These are phyloP conservation scores for Marsdenia floribunda DNA, from an alignment of 257 asterid genomes.

Conservation along the genomic window DNA sequence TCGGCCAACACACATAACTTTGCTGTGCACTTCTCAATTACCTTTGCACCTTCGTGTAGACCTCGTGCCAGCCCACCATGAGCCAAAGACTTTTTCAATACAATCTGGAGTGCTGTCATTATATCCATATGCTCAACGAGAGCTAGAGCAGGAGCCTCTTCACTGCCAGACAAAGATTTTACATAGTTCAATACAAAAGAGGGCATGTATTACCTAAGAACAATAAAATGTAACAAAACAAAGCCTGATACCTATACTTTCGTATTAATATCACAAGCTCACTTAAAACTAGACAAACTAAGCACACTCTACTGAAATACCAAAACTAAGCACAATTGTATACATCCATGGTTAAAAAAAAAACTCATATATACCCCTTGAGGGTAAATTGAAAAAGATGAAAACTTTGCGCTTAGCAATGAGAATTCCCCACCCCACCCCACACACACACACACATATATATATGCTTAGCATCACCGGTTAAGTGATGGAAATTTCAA, in stretches of 20 bases:
- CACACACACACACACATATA: not conserved
- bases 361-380: not conserved
- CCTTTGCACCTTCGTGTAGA: constrained; percentile 62
- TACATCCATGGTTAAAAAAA: not conserved
- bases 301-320: not conserved
- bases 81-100: constrained; percentile 57
- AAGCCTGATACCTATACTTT: not conserved
- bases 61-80: constrained; percentile 67
- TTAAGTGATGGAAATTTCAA: not conserved
- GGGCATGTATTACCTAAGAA: no score
- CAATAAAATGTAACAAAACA: no score
- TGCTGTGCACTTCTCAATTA: constrained; percentile 64
- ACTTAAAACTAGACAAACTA: not conserved
- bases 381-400: not conserved
- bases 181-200: not conserved
- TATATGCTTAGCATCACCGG: not conserved
- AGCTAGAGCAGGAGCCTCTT: constrained; percentile 24
- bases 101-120: constrained; percentile 63
- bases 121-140: constrained; percentile 65
- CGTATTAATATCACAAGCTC: not conserved
- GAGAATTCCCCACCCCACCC: no score
- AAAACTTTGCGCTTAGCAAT: not conserved
- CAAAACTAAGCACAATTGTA: not conserved
- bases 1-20: constrained; percentile 70
- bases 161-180: constrained; percentile 8